Conservation (phyloP, 2,329 filamentous ascomycete species). For the Cladosporium sp. region DNA sequence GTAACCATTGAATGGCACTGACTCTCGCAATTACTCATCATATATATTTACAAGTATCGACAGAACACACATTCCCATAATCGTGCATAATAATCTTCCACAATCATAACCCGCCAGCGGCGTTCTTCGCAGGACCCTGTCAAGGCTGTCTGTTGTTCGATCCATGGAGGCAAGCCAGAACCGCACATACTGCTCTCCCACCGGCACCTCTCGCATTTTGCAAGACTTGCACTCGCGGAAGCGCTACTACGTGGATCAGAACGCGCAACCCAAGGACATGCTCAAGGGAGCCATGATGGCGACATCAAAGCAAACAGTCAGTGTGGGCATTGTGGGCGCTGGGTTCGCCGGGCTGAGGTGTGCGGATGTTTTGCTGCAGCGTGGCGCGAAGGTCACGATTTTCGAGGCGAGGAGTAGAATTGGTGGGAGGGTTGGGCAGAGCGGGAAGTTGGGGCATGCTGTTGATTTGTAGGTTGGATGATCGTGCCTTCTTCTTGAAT, state of each 20-base stretch:
- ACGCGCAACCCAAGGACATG: constrained; percentile 12
- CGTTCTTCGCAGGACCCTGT: not conserved
- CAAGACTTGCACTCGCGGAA: constrained; percentile 15
- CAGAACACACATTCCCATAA: not conserved
- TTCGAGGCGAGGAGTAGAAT: constrained; percentile 67
- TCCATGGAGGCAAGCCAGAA: constrained; percentile 15
- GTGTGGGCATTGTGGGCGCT: constrained; percentile 66
- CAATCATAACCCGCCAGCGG: not conserved
- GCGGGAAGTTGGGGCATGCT: constrained; percentile 44
- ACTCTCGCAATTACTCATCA: not conserved
- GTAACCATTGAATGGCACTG: not conserved
- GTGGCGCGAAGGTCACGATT: constrained; percentile 67
- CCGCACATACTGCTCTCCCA: not conserved
- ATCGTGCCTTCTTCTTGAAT: not conserved
- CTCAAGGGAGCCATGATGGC: constrained; percentile 19
- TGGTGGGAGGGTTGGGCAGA: constrained; percentile 60
- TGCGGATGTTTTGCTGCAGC: constrained; percentile 64
- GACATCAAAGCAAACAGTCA: constrained; percentile 19
- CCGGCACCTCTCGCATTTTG: constrained; percentile 21
- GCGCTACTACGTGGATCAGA: not conserved
- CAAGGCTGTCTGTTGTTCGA: not conserved
- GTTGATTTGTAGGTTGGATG: constrained; percentile 56
- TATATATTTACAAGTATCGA: not conserved
- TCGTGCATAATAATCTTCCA: not conserved
- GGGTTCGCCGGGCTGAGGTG: constrained; percentile 71